phyloP scores from a whole-genome alignment of 1,284 basidiomycete species.

The Flammula alnicola region DNA sequence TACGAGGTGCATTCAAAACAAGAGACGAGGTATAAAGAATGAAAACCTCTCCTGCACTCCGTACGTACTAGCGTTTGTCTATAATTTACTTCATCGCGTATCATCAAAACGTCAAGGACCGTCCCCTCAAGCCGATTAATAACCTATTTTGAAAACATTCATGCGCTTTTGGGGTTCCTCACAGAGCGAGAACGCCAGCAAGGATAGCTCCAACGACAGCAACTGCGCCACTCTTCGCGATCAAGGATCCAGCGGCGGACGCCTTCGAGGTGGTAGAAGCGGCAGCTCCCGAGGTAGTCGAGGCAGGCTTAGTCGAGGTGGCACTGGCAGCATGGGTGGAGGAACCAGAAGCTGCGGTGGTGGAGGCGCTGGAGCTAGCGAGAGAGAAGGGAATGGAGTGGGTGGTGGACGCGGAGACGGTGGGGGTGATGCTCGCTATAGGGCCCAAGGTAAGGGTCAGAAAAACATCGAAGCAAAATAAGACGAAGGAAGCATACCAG shows the following conservation, averaged over 20 bases:
- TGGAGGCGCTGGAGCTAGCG: background rate
- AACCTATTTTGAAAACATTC: background rate
- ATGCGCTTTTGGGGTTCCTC: background rate
- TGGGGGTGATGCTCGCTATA: slow-evolving; percentile 16
- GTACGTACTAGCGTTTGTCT: too few relatives aligned
- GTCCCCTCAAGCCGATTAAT: too few relatives aligned
- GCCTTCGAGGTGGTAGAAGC: background rate
- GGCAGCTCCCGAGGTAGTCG: background rate
- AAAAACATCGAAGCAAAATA: background rate
- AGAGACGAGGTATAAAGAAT: too few relatives aligned
- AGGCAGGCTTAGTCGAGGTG: slow-evolving; percentile 2
- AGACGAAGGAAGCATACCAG: slow-evolving; percentile 13
- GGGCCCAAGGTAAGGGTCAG: background rate
- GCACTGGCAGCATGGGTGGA: background rate
- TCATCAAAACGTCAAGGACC: background rate
- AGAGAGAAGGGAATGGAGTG: slow-evolving; percentile 19
- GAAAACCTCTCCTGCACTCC: too few relatives aligned
- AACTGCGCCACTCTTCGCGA: slow-evolving; percentile 6
- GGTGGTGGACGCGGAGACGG: slow-evolving; percentile 15
- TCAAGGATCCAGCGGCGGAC: background rate
- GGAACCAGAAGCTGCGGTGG: background rate
- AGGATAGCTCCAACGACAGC: slow-evolving; percentile 17
- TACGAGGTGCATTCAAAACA: too few relatives aligned
- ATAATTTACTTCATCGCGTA: too few relatives aligned
- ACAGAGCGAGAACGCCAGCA: slow-evolving; percentile 21